Conservation (phyloP, 1,139 yeast species). For the Saccharomyces pastorianus region DNA sequence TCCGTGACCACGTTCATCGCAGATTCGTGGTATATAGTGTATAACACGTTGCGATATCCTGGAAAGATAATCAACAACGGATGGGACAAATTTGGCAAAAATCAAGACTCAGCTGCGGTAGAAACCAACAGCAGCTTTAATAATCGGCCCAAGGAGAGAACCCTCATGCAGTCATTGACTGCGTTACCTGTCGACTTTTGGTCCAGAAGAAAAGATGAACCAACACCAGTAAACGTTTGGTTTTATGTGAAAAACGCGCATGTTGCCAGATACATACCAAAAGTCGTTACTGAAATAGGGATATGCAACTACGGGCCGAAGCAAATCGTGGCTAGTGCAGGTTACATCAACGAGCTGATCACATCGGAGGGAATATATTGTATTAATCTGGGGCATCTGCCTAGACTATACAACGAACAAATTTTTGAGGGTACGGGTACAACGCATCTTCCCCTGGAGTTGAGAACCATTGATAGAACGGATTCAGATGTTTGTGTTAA, state of each 20-base stretch:
- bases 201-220: not conserved
- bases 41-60: slow-evolving; percentile 11
- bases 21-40: slow-evolving; percentile 21
- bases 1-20: slow-evolving; percentile 8
- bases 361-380: slow-evolving; percentile 17
- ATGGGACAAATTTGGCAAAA: not conserved
- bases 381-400: slow-evolving; percentile 13
- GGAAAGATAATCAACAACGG: not conserved
- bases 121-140: not conserved
- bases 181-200: not conserved
- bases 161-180: not conserved
- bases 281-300: slow-evolving; percentile 6
- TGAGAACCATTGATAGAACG: slow-evolving; percentile 5
- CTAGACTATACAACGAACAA: slow-evolving; percentile 2
- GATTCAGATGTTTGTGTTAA: slow-evolving; percentile 2
- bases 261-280: slow-evolving; percentile 1
- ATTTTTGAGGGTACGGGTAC: not conserved
- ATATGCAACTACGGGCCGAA: not conserved
- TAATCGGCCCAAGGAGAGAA: not conserved
- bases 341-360: slow-evolving; percentile 15
- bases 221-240: slow-evolving; percentile 6
- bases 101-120: not conserved
- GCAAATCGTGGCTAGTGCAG: slow-evolving; percentile 3
- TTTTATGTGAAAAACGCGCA: slow-evolving; percentile 4
- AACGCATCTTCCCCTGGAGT: slow-evolving; percentile 1